Base-by-base conservation (phyloP, 176 grass and related monocot species). In the Calamus simplicifolius region DNA sequence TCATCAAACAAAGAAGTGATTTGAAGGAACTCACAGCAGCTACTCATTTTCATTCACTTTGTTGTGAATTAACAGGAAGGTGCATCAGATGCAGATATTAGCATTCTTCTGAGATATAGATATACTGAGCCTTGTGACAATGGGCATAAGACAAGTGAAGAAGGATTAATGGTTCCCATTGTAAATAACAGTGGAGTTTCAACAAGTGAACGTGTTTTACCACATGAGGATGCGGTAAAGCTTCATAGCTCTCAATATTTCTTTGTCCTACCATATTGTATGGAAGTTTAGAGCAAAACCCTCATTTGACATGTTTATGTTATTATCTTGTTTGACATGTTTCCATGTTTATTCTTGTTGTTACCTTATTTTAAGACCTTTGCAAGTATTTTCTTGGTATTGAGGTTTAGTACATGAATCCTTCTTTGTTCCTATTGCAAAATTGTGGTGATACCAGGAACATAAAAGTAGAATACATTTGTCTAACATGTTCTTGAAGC, bases 141-240 rank as follows among this genome's bases (percentile, higher is more conserved):
- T 68, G 81, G 60, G 61, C 60, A 85, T 68, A 92, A 92, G 56
- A 63, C 70, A 61, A 29, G 59, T 10, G 77, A 93, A 13, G 85
- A 92, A 66, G 94, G 94, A 35, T 51, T 86, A 64, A 98, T 98
- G 94, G 72, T 93, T 71, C 94, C 94, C 13, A 70, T 93, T 71
- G 57, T 89, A 27, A 93, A 86, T 72, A 89, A 83, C 72, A 79
- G 17, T 61, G 84, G 81, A 59, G 69, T 71, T 61, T 80, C 88
- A 54, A 89, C 81, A 28, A 75, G 63, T 61, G 88, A 86, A 75
- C 76, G 81, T 6, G 66, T 98, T 81, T 81, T 98, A 18, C 81
- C 74, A 49, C 70, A 27, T 8, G 94, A 98, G 71, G 94, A 98
- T 79, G 94, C 88, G 5, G 88, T 98, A 81, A 86, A 75, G 19